These are phyloP conservation scores for Malus sieversii DNA, from an alignment of 306 rosid genomes.

Conservation along the genomic window DNA sequence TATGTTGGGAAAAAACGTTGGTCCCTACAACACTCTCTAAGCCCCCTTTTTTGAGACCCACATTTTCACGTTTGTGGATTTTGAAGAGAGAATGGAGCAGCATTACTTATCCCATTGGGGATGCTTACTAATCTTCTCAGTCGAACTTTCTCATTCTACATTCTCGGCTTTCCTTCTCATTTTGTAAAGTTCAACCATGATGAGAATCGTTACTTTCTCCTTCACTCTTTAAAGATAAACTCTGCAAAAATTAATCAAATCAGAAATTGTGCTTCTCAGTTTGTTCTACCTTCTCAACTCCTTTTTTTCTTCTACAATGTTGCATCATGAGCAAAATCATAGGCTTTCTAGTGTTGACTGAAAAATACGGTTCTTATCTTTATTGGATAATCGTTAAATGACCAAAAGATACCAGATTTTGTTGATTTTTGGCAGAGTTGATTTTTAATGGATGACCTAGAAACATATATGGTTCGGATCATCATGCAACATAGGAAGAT, in stretches of 20 bases:
- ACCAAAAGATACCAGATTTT: background rate
- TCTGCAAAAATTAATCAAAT: background rate
- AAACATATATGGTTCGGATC: too few species aligned
- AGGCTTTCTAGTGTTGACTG: too few species aligned
- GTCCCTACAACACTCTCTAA: slow-evolving; percentile 10
- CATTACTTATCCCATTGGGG: background rate
- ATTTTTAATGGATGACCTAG: background rate
- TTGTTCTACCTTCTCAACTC: background rate
- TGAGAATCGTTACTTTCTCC: background rate
- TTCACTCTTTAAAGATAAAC: too few species aligned
- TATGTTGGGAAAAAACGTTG: slow-evolving; percentile 15
- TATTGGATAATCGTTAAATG: too few species aligned
- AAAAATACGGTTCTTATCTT: too few species aligned
- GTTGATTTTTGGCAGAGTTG: background rate
- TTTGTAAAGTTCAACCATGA: background rate
- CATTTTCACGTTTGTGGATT: background rate
- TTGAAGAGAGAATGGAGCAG: slow-evolving; percentile 12
- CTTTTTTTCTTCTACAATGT: background rate
- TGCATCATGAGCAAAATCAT: background rate
- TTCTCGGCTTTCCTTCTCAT: too few species aligned
- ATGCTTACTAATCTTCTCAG: background rate
- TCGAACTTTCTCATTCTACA: too few species aligned
- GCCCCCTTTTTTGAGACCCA: slow-evolving; percentile 19
- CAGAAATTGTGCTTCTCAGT: background rate
- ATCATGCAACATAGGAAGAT: background rate